Percentiles rank a stretch among this genome's conserved stretches.
Evolutionary conservation across 805 yeast genomes (phyloP).

Genomic region (Sugiyamaella qingdaonensis): DNA sequence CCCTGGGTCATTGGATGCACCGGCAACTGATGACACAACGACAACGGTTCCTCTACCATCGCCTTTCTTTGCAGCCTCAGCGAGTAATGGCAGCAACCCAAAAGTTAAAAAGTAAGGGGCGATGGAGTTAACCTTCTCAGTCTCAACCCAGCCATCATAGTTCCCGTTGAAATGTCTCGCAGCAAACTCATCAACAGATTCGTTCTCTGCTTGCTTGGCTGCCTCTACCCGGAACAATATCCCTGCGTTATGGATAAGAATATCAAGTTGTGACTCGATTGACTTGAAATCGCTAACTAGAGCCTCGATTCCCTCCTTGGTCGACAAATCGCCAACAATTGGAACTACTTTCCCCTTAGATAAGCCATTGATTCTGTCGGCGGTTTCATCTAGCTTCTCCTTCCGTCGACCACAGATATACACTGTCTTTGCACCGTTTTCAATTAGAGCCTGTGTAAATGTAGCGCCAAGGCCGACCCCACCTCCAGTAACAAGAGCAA

Average conservation of each 20-base stretch:
- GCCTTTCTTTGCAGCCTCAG: constrained; percentile 25
- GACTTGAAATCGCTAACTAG: constrained; percentile 10
- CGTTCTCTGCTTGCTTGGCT: background rate
- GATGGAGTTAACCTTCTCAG: constrained; percentile 10
- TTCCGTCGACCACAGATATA: constrained; percentile 54
- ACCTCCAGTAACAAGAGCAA: constrained; percentile 71
- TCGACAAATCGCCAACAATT: constrained; percentile 13
- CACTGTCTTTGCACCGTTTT: constrained; percentile 64
- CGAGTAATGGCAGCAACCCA: constrained; percentile 17
- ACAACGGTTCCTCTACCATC: constrained; percentile 52
- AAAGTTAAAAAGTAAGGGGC: constrained; percentile 18
- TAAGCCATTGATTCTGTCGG: constrained; percentile 14
- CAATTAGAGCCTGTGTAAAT: constrained; percentile 64
- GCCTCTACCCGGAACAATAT: constrained; percentile 6
- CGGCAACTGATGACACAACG: constrained; percentile 54
- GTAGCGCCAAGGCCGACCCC: constrained; percentile 73
- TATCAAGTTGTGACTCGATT: constrained; percentile 24
- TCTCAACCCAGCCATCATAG: constrained; percentile 14
- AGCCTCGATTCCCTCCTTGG: constrained; percentile 13
- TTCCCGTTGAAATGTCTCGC: constrained; percentile 9
- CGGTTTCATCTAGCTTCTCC: constrained; percentile 48
- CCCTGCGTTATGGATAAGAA: constrained; percentile 37
- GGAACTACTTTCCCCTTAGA: constrained; percentile 17
- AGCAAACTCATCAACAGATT: constrained; percentile 10
- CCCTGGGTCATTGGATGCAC: constrained; percentile 36